phyloP scores from a whole-genome alignment of 2,329 filamentous ascomycete species.

The Ceratocystiopsis brevicomis region DNA sequence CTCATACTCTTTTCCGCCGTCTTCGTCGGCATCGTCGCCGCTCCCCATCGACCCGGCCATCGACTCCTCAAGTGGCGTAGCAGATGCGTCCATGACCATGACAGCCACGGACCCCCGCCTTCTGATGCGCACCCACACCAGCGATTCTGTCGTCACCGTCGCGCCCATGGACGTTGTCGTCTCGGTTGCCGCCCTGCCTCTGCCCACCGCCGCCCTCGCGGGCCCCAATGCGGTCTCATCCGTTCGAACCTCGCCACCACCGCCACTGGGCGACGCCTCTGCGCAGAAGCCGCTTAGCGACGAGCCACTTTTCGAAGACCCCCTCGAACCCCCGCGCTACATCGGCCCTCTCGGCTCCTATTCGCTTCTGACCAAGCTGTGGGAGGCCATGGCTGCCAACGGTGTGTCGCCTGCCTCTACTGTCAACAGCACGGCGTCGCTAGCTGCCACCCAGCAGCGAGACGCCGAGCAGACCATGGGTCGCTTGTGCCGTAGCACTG shows the following conservation, averaged over 20 bases:
- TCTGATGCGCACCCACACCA: not conserved
- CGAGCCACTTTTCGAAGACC: slow-evolving; percentile 6
- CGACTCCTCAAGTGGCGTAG: too few relatives aligned
- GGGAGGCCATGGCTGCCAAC: slow-evolving; percentile 4
- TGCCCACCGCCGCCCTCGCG: not conserved
- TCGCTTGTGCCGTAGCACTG: not conserved
- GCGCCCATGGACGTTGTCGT: not conserved
- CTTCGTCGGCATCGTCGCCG: too few relatives aligned
- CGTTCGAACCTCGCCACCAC: not conserved
- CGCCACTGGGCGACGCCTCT: not conserved
- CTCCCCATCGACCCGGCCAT: too few relatives aligned
- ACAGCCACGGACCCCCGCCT: not conserved
- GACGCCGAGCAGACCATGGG: slow-evolving; percentile 4
- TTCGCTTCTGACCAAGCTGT: slow-evolving; percentile 6
- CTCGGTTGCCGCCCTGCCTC: too few relatives aligned
- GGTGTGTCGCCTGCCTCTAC: too few relatives aligned
- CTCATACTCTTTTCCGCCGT: too few relatives aligned
- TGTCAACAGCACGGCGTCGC: not conserved
- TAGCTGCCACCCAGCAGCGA: not conserved
- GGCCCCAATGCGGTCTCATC: too few relatives aligned
- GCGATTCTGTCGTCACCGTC: not conserved
- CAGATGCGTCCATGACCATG: not conserved
- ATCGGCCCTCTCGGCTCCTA: slow-evolving; percentile 8
- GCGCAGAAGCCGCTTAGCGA: slow-evolving; percentile 1
- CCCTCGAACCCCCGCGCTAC: slow-evolving; percentile 6